These are phyloP conservation scores for Lachnellula arida DNA, from an alignment of 2,329 filamentous ascomycete genomes.

Conservation along the genomic window DNA sequence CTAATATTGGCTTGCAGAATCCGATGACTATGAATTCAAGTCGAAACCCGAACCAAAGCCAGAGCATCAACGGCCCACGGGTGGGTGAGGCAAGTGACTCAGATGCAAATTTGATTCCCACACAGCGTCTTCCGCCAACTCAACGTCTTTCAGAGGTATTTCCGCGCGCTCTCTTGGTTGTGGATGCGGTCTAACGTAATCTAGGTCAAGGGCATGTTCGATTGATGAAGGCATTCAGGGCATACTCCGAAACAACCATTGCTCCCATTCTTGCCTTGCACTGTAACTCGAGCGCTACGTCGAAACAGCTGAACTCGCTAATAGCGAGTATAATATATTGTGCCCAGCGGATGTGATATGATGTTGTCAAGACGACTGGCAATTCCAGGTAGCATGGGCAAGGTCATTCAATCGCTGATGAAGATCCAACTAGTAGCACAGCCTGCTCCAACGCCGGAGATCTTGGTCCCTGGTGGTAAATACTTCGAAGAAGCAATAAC, in stretches of 20 bases:
- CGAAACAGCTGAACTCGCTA: no score
- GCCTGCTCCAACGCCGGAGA: conserved; percentile 69
- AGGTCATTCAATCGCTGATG: conserved; percentile 31
- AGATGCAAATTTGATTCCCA: conserved; percentile 12
- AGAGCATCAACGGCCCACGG: conserved; percentile 8
- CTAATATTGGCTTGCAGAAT: conserved; percentile 8
- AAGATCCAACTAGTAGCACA: conserved; percentile 85
- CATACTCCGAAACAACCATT: neutral
- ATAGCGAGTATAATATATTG: no score
- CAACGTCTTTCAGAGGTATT: conserved; percentile 66
- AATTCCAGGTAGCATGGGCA: conserved; percentile 12
- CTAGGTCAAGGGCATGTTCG: conserved; percentile 31
- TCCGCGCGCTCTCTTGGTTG: conserved; percentile 12
- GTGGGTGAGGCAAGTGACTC: neutral
- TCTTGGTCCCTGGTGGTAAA: conserved; percentile 46
- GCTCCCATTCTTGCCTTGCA: no score
- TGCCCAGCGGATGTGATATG: no score
- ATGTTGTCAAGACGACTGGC: neutral
- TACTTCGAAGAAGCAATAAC: conserved; percentile 56
- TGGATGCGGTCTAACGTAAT: conserved; percentile 16
- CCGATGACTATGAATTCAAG: conserved; percentile 24
- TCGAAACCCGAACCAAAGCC: conserved; percentile 12
- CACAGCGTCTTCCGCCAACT: conserved; percentile 58
- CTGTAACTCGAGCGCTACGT: no score
- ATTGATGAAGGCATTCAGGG: conserved; percentile 27